Evolutionary conservation across 2,329 filamentous ascomycete species (phyloP), one percentile per base, ranked within the genome.

Genomic region (Xenoacremonium recifei): DNA sequence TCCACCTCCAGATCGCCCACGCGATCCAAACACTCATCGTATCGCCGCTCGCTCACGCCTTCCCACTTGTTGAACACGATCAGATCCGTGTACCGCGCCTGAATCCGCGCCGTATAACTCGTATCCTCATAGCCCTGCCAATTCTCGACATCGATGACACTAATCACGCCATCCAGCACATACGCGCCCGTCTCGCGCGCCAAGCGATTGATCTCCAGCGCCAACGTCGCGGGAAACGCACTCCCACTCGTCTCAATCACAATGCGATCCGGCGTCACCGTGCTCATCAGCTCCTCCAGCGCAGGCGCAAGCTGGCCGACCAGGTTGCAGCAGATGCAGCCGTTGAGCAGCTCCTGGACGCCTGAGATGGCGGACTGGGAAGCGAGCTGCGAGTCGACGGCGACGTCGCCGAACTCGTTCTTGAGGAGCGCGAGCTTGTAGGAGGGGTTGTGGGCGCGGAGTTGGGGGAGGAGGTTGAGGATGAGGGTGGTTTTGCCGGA

Each of bases 271-370:
- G 90, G 92, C 5, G 49, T 44, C 23, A 74, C 64, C 12, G 63
- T 64, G 18, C 70, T 65, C 37, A 79, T 78, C 30, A 99, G 82
- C 59, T 93, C 84, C 32, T 78, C 70, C 15, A 99, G 82, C 2
- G 92, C 91, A 35, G 86, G 82, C 45, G 82, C 80, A 6, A 99
- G 81, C 65, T 95, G 89, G 13, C 93, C 93, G 47, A 99, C 92
- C 19, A 97, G 85, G 64, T 97, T 97, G 73, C 93, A 99, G 79
- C 93, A 99, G 67, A 99, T 97, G 70, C 93, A 97, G 53, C 92
- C 93, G 64, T 96, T 95, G 40, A 99, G 84, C 1, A 99, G 78
- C 67, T 99, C 93, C 57, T 87, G 87, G 4, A 96, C 91, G 41
- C 90, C 92, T 1, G 89, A 85, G 54, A 99, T 90, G 49, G 91